These are phyloP conservation scores for Candida arabinofermentans DNA, from an alignment of 805 yeast species.

Conservation along the genomic window DNA sequence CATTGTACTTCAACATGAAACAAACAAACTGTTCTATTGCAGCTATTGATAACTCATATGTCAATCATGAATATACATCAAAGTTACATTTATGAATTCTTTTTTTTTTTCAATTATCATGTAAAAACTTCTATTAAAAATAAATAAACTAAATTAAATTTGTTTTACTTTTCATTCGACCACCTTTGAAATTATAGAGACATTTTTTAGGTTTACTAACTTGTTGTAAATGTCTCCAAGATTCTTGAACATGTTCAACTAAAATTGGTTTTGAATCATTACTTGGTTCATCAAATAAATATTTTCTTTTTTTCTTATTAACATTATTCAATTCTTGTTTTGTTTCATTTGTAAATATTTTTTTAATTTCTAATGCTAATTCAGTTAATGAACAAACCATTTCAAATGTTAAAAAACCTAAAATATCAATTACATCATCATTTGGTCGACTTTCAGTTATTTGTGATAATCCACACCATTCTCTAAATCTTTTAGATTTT, in stretches of 20 bases:
- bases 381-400: slow-evolving; percentile 94
- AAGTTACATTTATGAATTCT: too few species aligned
- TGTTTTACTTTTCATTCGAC: slow-evolving; percentile 50
- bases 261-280: slow-evolving; percentile 73
- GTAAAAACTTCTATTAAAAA: background rate
- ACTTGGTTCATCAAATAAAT: slow-evolving; percentile 84
- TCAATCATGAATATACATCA: too few species aligned
- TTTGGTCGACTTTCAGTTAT: slow-evolving; percentile 87
- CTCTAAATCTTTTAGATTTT: slow-evolving; percentile 89
- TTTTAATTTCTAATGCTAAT: slow-evolving; percentile 76
- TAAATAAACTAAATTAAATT: slow-evolving; percentile 36
- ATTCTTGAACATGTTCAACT: slow-evolving; percentile 81
- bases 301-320: slow-evolving; percentile 49
- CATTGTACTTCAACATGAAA: too few species aligned
- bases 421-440: slow-evolving; percentile 93
- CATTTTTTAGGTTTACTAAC: slow-evolving; percentile 56
- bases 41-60: too few species aligned
- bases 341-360: slow-evolving; percentile 45
- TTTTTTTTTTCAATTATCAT: too few species aligned
- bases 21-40: too few species aligned
- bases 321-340: slow-evolving; percentile 30
- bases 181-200: slow-evolving; percentile 68
- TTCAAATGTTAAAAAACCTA: slow-evolving; percentile 94
- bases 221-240: slow-evolving; percentile 77
- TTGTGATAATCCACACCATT: slow-evolving; percentile 88